A percentile compares a stretch with the other conserved stretches of the same genome.
These are phyloP conservation scores for Pseudogymnoascus sp. DNA, from an alignment of 2,329 filamentous ascomycete species.

Conservation along the genomic window DNA sequence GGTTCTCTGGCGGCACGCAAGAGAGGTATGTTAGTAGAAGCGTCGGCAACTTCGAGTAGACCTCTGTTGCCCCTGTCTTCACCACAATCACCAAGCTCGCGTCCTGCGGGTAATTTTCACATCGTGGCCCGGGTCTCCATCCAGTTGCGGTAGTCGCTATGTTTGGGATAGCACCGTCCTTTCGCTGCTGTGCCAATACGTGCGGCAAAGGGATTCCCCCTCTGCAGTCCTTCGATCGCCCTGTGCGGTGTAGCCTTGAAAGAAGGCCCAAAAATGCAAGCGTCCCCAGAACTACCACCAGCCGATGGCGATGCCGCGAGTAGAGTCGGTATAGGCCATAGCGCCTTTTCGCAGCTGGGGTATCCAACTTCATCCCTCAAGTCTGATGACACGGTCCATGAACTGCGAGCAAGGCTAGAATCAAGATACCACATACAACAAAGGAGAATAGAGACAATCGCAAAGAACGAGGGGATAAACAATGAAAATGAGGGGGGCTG, in stretches of 20 bases:
- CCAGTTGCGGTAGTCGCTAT: neutral
- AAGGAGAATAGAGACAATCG: neutral
- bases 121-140: slow-evolving; percentile 18
- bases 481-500: neutral
- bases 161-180: neutral
- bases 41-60: slow-evolving; percentile 44
- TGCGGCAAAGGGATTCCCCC: neutral
- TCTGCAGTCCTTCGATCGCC: neutral
- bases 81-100: slow-evolving; percentile 44
- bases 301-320: neutral
- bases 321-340: neutral
- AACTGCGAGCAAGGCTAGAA: neutral
- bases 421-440: neutral
- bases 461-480: neutral
- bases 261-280: neutral
- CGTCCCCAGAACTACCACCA: neutral
- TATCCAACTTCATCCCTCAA: neutral
- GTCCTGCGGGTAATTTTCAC: slow-evolving; percentile 37
- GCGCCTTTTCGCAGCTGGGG: neutral
- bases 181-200: neutral
- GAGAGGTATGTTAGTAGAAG: slow-evolving; percentile 47
- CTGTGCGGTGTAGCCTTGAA: neutral
- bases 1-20: slow-evolving; percentile 41
- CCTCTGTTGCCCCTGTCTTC: slow-evolving; percentile 52
- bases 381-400: neutral